Conservation (phyloP, 2,329 filamentous ascomycete species). For the Celoporthe dispersa region DNA sequence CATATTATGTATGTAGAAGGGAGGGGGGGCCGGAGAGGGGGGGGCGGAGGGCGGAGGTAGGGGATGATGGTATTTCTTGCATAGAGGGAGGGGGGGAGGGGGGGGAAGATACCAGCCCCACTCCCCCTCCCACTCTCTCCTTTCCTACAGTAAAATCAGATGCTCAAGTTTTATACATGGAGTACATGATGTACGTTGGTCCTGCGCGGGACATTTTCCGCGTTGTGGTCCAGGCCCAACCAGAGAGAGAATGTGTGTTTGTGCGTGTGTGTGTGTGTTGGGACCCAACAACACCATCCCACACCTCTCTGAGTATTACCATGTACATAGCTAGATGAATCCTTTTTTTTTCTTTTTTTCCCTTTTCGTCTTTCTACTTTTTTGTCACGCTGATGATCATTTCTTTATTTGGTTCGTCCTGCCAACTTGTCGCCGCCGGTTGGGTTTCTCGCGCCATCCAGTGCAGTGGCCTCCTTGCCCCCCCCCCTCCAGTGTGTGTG, state of each 20-base stretch:
- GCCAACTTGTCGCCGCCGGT: neutral
- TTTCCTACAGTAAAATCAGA: too few relatives aligned
- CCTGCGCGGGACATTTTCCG: conserved; percentile 1
- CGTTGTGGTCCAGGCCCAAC: neutral
- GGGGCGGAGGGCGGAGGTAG: neutral
- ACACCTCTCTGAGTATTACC: neutral
- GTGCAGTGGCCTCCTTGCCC: neutral
- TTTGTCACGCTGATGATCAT: neutral
- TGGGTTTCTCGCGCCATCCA: neutral
- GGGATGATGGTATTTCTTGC: too few relatives aligned
- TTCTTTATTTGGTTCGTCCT: neutral
- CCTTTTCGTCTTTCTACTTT: neutral
- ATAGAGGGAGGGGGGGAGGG: neutral
- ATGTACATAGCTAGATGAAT: neutral
- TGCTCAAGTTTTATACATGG: neutral
- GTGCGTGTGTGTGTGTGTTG: neutral
- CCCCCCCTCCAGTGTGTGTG: neutral
- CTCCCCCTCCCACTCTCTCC: too few relatives aligned
- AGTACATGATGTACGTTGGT: neutral
- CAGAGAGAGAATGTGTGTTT: too few relatives aligned
- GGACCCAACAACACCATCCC: neutral
- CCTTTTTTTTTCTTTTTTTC: neutral
- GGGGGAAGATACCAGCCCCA: neutral
- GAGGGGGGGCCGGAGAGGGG: too few relatives aligned
- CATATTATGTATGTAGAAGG: neutral